These are phyloP conservation scores for Auriscalpium microsporum DNA, from an alignment of 768 basidiomycete genomes.

Conservation along the genomic window DNA sequence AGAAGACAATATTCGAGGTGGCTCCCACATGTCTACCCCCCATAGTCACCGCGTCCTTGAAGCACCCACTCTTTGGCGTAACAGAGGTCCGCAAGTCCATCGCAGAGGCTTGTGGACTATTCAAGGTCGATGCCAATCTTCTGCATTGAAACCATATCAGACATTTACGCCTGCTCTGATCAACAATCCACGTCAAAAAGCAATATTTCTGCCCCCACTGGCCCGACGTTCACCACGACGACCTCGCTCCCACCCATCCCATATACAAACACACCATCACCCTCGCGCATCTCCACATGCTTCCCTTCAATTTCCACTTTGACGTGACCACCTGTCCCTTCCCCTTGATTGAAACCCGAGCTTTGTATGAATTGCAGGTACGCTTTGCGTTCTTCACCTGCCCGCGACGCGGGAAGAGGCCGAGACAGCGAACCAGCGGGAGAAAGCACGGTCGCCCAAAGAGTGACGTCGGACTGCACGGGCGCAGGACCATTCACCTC, in stretches of 20 bases:
- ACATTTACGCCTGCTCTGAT: background rate
- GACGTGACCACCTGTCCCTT: conserved; percentile 45
- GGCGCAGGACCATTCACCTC: conserved; percentile 70
- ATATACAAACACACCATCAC: background rate
- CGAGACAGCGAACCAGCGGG: conserved; percentile 28
- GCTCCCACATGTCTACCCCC: conserved; percentile 59
- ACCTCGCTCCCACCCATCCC: background rate
- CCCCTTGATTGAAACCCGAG: conserved; percentile 29
- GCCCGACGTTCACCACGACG: background rate
- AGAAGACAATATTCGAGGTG: conserved; percentile 40
- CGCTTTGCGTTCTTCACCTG: background rate
- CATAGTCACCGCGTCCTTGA: conserved; percentile 46
- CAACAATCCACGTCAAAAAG: background rate
- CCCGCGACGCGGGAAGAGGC: background rate
- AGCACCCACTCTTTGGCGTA: conserved; percentile 47
- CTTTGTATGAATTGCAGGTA: background rate
- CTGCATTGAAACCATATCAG: background rate
- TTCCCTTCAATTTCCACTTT: background rate
- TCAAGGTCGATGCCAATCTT: background rate
- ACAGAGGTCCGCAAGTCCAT: conserved; percentile 51
- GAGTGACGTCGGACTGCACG: conserved; percentile 50
- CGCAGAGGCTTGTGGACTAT: conserved; percentile 42
- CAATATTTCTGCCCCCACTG: background rate
- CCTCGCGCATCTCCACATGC: background rate
- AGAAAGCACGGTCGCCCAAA: conserved; percentile 61